phyloP scores from a whole-genome alignment of 176 grass and related monocot species.

The Chloris gayana region DNA sequence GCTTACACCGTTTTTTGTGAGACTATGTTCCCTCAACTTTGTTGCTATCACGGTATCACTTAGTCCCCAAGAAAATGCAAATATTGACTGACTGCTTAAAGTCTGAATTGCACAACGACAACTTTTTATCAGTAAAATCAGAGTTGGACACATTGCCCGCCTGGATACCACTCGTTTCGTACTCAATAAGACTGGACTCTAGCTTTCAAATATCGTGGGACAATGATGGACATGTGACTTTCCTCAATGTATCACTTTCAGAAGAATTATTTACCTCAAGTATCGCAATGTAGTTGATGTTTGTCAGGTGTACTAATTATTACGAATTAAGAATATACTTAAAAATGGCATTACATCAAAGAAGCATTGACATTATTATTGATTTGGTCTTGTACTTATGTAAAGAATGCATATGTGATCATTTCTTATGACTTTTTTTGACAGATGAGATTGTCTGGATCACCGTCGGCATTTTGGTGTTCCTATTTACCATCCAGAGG shows the following conservation, averaged over 20 bases:
- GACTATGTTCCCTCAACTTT: neutral
- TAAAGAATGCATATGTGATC: neutral
- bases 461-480: constrained; percentile 57
- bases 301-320: neutral
- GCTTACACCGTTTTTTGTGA: neutral
- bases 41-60: neutral
- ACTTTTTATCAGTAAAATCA: neutral
- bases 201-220: neutral
- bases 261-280: neutral
- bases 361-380: neutral
- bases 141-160: neutral
- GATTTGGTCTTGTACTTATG: neutral
- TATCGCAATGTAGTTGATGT: neutral
- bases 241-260: neutral
- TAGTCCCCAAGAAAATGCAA: neutral
- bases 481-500: constrained; percentile 56
- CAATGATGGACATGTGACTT: neutral
- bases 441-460: constrained; percentile 55
- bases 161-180: neutral
- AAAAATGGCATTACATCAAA: neutral
- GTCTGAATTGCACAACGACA: neutral
- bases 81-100: neutral
- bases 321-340: neutral
- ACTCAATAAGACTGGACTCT: neutral
- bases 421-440: neutral